Percentiles rank a stretch among this genome's conserved stretches.
phyloP scores from a whole-genome alignment of 805 yeast species.

The Saturnispora diversa region DNA sequence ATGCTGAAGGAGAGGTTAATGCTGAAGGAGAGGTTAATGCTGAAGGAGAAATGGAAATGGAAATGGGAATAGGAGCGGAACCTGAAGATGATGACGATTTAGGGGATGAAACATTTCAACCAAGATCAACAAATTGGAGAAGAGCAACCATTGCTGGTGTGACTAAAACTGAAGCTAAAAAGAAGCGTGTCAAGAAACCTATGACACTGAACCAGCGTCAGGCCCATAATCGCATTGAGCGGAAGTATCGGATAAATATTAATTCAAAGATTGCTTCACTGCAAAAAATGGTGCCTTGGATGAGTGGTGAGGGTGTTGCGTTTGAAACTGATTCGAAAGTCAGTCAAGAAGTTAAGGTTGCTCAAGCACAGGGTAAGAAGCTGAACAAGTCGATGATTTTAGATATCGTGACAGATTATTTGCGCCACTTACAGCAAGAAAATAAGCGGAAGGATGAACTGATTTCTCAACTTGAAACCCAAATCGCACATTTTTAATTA shows the following conservation, averaged over 20 bases:
- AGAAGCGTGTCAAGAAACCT: conserved; percentile 19
- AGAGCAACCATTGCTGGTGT: neutral
- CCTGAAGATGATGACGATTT: too few relatives aligned
- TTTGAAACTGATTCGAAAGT: conserved; percentile 42
- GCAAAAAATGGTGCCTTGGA: conserved; percentile 62
- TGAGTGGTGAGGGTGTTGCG: conserved; percentile 53
- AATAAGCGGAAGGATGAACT: neutral
- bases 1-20: too few relatives aligned
- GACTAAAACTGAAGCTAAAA: neutral
- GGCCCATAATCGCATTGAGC: conserved; percentile 68
- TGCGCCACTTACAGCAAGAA: conserved; percentile 37
- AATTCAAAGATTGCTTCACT: conserved; percentile 63
- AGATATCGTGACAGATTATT: conserved; percentile 59
- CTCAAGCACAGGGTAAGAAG: conserved; percentile 28
- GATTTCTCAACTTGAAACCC: too few relatives aligned
- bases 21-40: too few relatives aligned
- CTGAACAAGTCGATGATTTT: conserved; percentile 60
- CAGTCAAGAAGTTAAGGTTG: conserved; percentile 5
- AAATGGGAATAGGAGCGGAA: too few relatives aligned
- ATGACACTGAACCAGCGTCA: conserved; percentile 43
- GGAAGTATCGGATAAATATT: conserved; percentile 62
- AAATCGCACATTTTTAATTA: too few relatives aligned
- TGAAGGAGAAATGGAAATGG: too few relatives aligned
- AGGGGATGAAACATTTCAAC: too few relatives aligned
- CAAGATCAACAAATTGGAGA: too few relatives aligned